These are phyloP conservation scores for Biancaea sappan DNA, from an alignment of 306 rosid species.

Conservation along the genomic window DNA sequence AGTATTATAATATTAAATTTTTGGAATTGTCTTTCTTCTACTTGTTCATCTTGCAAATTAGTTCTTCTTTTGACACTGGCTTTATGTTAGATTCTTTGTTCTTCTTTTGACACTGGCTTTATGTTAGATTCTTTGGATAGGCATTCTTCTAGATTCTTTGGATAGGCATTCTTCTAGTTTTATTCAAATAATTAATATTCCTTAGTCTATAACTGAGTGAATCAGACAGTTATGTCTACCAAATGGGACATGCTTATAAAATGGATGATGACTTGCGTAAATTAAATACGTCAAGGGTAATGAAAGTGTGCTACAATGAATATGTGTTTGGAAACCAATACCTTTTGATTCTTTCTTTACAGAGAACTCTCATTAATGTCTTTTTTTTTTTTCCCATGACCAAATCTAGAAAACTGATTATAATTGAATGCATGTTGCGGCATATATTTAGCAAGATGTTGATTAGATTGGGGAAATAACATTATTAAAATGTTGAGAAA, in stretches of 20 bases:
- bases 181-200: background rate
- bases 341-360: background rate
- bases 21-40: too few relatives aligned
- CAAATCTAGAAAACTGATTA: background rate
- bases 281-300: background rate
- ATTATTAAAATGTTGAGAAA: too few relatives aligned
- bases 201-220: background rate
- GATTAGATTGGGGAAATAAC: background rate
- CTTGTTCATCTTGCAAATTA: background rate
- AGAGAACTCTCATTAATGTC: background rate
- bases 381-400: background rate
- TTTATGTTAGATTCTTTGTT: too few relatives aligned
- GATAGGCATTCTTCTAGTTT: background rate
- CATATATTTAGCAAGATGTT: background rate
- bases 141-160: too few relatives aligned
- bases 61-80: background rate
- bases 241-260: background rate
- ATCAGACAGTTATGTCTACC: background rate
- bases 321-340: background rate
- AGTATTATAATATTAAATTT: too few relatives aligned
- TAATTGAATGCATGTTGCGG: background rate
- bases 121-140: too few relatives aligned
- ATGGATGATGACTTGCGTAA: background rate
- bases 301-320: background rate
- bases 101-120: too few relatives aligned